Base-by-base conservation (phyloP, 164 flowering plant species). In the Cinnamomum micranthum region DNA sequence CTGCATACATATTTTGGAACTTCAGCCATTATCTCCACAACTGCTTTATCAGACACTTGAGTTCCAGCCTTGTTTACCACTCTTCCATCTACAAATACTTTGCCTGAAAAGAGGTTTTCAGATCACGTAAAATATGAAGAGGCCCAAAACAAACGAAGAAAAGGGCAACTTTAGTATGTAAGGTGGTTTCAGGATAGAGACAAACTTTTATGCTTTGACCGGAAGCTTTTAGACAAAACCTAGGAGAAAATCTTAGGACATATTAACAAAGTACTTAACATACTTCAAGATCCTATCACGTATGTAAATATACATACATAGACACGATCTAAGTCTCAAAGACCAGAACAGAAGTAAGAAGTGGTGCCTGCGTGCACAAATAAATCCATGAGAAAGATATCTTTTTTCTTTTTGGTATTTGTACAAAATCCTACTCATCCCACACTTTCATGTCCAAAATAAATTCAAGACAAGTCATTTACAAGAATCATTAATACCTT, bases 1-100 rank as follows among this genome's bases (percentile, higher is more conserved):
- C 99, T 93, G 88, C 98, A 96, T 89, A 96, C 99, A 82, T 91
- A 96, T 96, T 94, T 96, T 65, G 99, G 99, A 80, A 91, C 77
- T 85, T 90, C 91, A 65, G 97, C 99, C 50, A 20, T 87, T 79
- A 96, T 96, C 86, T 96, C 92, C 60, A 96, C 92, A 71, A 82
- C 73, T 58, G 97, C 82, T 76, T 89, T 85, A 63, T 92, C 94
- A 28, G 95, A 84, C 28, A 93, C 86, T 6, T 85, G 94, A 65
- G 94, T 90, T 70, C 99, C 99, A 65, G 98, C 92, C 80, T 96
- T 96, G 73, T 81, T 84, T 35, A 92, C 92, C 78, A 85, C 85
- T 81, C 83, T 92, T 25, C 99, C 99, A 85, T 96, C 82, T 66
- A 96, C 98, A 73, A 79, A 75, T 17, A 96, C 98, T 86, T 94